Conservation (phyloP, 192 early-diverging fungal species). For the Gamsiella multidivaricata region DNA sequence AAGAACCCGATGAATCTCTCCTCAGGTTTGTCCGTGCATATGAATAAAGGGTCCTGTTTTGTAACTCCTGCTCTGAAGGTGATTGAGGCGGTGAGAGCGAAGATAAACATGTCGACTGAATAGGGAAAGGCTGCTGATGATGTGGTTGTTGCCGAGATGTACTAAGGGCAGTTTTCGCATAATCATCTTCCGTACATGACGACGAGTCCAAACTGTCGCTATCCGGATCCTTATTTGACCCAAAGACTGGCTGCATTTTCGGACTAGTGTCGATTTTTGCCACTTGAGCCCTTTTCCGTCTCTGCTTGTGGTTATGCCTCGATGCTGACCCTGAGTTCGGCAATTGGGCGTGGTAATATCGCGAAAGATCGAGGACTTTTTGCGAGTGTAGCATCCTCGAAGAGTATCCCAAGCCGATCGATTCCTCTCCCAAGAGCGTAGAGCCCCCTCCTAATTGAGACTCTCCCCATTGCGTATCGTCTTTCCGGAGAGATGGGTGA, state of each 20-base stretch:
- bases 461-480: neutral
- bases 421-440: conserved; percentile 6
- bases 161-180: neutral
- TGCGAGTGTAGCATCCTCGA: conserved; percentile 5
- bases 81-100: conserved; percentile 10
- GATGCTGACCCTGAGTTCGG: neutral
- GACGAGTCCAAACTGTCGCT: conserved; percentile 16
- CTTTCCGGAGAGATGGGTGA: neutral
- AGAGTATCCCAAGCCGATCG: conserved; percentile 12
- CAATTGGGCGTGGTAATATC: conserved; percentile 2
- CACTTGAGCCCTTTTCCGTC: neutral
- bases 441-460: neutral
- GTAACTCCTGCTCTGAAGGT: conserved; percentile 2
- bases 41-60: conserved; percentile 3
- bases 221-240: conserved; percentile 11
- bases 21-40: conserved; percentile 7
- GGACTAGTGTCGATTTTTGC: neutral
- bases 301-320: neutral
- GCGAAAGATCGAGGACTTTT: conserved; percentile 12
- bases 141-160: neutral
- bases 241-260: conserved; percentile 4
- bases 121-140: neutral
- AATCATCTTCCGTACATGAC: conserved; percentile 13
- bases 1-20: conserved; percentile 7
- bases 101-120: neutral